Percentiles rank a stretch among this genome's conserved stretches.
Conservation (phyloP, 2,329 filamentous ascomycete species). For the Nannizziopsis barbatae region DNA sequence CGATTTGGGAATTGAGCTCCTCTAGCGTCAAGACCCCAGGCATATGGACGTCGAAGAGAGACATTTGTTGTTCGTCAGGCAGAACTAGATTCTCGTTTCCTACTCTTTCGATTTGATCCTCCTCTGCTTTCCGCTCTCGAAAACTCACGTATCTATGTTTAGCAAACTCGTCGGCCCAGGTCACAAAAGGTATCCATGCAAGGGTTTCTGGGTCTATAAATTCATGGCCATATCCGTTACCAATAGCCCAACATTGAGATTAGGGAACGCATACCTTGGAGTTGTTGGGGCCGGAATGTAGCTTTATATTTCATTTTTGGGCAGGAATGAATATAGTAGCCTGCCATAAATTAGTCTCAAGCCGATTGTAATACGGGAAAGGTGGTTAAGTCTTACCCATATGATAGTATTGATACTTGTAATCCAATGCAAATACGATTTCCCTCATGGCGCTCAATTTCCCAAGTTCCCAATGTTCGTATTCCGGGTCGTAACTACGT, state of each 20-base stretch:
- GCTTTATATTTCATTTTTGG: conserved; percentile 44
- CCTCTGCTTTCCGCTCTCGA: conserved; percentile 21
- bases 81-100: conserved; percentile 14
- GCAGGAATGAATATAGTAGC: conserved; percentile 52
- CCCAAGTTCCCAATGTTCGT: conserved; percentile 50
- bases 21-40: conserved; percentile 36
- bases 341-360: conserved; percentile 21
- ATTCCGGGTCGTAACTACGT: conserved; percentile 47
- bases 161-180: conserved; percentile 33
- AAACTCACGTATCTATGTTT: conserved; percentile 36
- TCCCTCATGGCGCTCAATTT: conserved; percentile 53
- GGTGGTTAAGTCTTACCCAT: conserved; percentile 40
- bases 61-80: conserved; percentile 33
- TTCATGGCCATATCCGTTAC: conserved; percentile 5
- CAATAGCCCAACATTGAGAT: not conserved
- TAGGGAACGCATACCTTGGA: not conserved
- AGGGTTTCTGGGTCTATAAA: conserved; percentile 40
- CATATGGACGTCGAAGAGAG: conserved; percentile 38
- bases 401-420: conserved; percentile 50
- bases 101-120: conserved; percentile 11
- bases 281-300: conserved; percentile 36
- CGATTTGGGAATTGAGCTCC: conserved; percentile 31
- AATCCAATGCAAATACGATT: conserved; percentile 45
- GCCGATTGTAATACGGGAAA: not conserved
- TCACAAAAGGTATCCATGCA: conserved; percentile 36